Base-by-base conservation (phyloP, 805 yeast genomes). In the Cyberlindnera nakhonratchasimensis region DNA sequence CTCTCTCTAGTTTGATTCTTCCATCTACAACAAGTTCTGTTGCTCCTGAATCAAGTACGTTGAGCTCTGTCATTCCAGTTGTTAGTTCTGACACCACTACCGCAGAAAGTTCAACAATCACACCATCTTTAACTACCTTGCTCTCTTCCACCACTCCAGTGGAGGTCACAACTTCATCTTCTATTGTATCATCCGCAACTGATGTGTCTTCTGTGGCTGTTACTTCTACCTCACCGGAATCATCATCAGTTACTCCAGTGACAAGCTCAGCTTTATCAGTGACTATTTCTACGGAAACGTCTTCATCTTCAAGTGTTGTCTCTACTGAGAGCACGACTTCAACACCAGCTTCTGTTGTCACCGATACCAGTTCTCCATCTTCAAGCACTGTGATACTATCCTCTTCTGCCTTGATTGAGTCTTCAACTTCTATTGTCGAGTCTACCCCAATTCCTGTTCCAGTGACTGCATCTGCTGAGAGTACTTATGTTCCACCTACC, bases 41-140 rank as follows among this genome's bases (percentile, higher is more conserved):
- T 24, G 29, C 29, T 20, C 37, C 42, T 36, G 39, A 23, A 33
- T 20, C 36, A 33, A 10, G 21, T 3, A 23, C 29, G 5, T 14
- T 29, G 16, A 33, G 36, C 32, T 29, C 32, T 18, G 29, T 34
- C 37, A 25, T 23, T 25, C 37, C 37, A 34, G 36, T 33, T 32
- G 26, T 19, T 32, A 32, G 22, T 23, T 14, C 36, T 7, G 29
- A 22, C 13, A 33, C 36, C 9, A 14, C 8, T 7, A 17, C 12
- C 5, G 11, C 32, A 29, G 6, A 13, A 8, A 33, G 36, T 23
- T 34, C 37, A 7, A 17, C 16, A 10, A 13, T 34, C 5, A 31
- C 32, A 12, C 21, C 30, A 17, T 12, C 38, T 17, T 9, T 19
- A 4, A 20, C 26, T 18, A 14, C 36, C 22, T n/a, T 16, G 20